Conservation (phyloP, 495 filamentous ascomycete species). For the Rusavskia elegans region DNA sequence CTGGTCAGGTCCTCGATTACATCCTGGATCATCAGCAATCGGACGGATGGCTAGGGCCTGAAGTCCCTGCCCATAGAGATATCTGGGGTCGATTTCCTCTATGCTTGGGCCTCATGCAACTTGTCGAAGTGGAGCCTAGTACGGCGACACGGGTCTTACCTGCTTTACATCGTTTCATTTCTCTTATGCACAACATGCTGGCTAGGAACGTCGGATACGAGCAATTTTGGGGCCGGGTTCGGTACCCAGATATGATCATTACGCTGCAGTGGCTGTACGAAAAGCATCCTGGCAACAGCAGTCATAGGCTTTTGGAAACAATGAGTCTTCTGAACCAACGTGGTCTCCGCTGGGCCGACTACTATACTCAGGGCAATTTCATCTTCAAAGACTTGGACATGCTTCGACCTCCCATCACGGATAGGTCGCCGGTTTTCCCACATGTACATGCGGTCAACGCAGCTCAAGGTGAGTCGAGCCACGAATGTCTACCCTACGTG, state of each 20-base stretch:
- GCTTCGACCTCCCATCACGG: constrained; percentile 11
- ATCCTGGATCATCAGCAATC: constrained; percentile 33
- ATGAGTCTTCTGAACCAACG: constrained; percentile 27
- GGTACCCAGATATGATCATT: constrained; percentile 36
- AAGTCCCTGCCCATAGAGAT: constrained; percentile 23
- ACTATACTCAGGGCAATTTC: constrained; percentile 23
- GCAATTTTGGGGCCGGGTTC: constrained; percentile 28
- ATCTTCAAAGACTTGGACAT: constrained; percentile 26
- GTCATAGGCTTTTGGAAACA: constrained; percentile 23
- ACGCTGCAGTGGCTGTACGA: constrained; percentile 38
- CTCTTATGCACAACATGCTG: constrained; percentile 31
- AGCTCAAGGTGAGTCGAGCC: constrained; percentile 22
- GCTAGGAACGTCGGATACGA: constrained; percentile 31
- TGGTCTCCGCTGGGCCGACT: constrained; percentile 26
- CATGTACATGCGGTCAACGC: constrained; percentile 34
- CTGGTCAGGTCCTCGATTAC: constrained; percentile 29
- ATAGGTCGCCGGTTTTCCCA: constrained; percentile 17
- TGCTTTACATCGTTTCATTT: constrained; percentile 20
- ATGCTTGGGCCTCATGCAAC: constrained; percentile 34
- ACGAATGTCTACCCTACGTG: too few species aligned
- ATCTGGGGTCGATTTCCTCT: constrained; percentile 40
- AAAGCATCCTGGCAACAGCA: constrained; percentile 21
- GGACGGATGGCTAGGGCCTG: constrained; percentile 50
- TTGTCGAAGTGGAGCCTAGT: constrained; percentile 21
- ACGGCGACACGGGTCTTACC: constrained; percentile 15